Percentiles rank a stretch among this genome's conserved stretches.
phyloP scores from a whole-genome alignment of 305 asterid species.

The Plantago coronopus region DNA sequence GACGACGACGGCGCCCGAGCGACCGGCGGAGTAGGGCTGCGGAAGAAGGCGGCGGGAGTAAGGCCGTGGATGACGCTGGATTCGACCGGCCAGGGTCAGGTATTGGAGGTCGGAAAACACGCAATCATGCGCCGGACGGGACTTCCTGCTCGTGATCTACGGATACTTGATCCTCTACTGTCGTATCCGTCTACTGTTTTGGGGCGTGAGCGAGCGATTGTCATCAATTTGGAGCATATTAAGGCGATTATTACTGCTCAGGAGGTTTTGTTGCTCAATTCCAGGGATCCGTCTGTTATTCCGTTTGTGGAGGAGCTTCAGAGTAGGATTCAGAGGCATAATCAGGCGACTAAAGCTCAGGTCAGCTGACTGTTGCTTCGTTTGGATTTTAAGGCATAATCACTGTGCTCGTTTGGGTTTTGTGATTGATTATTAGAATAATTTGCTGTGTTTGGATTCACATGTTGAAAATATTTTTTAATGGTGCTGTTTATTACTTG shows the following conservation, averaged over 20 bases:
- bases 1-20: slow-evolving; percentile 48
- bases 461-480: neutral
- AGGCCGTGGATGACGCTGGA: slow-evolving; percentile 80
- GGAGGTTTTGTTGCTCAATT: slow-evolving; percentile 76
- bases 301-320: slow-evolving; percentile 90
- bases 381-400: neutral
- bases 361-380: slow-evolving; percentile 24
- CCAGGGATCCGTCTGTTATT: slow-evolving; percentile 78
- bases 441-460: neutral
- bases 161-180: slow-evolving; percentile 79
- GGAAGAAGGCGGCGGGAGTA: slow-evolving; percentile 82
- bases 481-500: neutral
- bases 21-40: slow-evolving; percentile 37
- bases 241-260: slow-evolving; percentile 96
- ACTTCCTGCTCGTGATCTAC: slow-evolving; percentile 91
- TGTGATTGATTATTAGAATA: neutral
- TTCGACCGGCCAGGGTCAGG: slow-evolving; percentile 71
- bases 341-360: slow-evolving; percentile 76
- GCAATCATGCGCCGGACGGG: slow-evolving; percentile 95
- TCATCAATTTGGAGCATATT: slow-evolving; percentile 89
- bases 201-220: slow-evolving; percentile 95
- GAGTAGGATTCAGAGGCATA: slow-evolving; percentile 64
- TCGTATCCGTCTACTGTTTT: slow-evolving; percentile 89
- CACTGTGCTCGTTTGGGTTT: neutral
- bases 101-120: slow-evolving; percentile 89